Evolutionary conservation across 768 basidiomycete species (phyloP).

Genomic region (Cystobasidium onofrii): DNA sequence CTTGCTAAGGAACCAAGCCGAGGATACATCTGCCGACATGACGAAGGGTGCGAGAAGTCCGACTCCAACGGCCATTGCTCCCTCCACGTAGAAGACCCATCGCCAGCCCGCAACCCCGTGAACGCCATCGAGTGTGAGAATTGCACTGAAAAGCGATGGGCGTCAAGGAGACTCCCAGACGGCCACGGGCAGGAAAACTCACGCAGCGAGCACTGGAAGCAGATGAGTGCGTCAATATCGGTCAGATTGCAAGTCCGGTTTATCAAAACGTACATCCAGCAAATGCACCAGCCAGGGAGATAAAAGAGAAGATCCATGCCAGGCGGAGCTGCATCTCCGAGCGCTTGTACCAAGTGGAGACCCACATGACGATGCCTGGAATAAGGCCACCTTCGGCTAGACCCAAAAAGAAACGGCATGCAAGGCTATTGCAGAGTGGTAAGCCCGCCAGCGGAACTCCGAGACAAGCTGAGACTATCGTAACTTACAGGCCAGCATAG

Average conservation of each 20-base stretch:
- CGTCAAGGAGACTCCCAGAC: too few relatives aligned
- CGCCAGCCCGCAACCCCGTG: background rate
- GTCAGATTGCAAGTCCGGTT: background rate
- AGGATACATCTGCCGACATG: background rate
- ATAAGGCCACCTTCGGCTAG: constrained; percentile 4
- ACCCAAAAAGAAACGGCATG: constrained; percentile 7
- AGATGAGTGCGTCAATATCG: background rate
- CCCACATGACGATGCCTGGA: background rate
- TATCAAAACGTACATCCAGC: background rate
- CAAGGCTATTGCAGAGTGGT: background rate
- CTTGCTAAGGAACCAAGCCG: background rate
- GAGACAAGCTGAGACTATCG: background rate
- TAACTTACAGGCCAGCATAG: constrained; percentile 8
- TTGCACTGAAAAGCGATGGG: background rate
- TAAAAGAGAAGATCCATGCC: background rate
- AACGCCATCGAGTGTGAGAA: background rate
- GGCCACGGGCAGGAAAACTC: background rate
- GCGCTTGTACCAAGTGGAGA: background rate
- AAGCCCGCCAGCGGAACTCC: background rate
- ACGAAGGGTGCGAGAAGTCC: background rate
- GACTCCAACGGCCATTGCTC: background rate
- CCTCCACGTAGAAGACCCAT: background rate
- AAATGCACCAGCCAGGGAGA: constrained; percentile 1
- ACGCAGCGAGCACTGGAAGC: background rate
- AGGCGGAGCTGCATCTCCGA: background rate